Evolutionary conservation across 2,329 filamentous ascomycete genomes (phyloP).

Genomic region (Aspergillus sp.): DNA sequence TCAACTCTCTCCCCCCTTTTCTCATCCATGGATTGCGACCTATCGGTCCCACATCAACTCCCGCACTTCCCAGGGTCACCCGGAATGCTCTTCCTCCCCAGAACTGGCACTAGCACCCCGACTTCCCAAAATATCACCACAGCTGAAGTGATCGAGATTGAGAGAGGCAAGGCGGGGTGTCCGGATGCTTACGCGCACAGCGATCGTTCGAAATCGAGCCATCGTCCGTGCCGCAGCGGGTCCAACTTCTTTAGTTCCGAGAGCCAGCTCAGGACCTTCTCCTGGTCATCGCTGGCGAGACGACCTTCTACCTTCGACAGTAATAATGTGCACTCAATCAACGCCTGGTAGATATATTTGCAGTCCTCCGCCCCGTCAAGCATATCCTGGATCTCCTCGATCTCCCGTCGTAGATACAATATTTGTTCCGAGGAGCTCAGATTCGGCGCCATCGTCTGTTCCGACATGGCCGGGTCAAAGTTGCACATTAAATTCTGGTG

Average conservation of each 20-base stretch:
- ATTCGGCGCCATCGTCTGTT: constrained; percentile 61
- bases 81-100: background rate
- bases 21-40: background rate
- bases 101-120: background rate
- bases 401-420: constrained; percentile 65
- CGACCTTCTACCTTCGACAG: constrained; percentile 49
- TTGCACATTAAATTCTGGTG: constrained; percentile 82
- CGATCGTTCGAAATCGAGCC: constrained; percentile 64
- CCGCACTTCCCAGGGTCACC: background rate
- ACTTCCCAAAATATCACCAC: background rate
- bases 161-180: constrained; percentile 12
- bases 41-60: background rate
- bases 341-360: constrained; percentile 87
- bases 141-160: background rate
- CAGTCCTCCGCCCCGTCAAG: constrained; percentile 65
- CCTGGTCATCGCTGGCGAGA: constrained; percentile 42
- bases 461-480: constrained; percentile 51
- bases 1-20: constrained; percentile 7
- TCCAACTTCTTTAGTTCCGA: constrained; percentile 66
- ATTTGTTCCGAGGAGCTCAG: constrained; percentile 61
- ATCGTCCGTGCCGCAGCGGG: constrained; percentile 70
- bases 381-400: constrained; percentile 69
- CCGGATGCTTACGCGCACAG: constrained; percentile 30
- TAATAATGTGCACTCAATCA: constrained; percentile 72
- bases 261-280: constrained; percentile 59